Evolutionary conservation across 2,329 filamentous ascomycete genomes (phyloP), one percentile per base, ranked within the genome.

Genomic region (Ceratocystis papillata): DNA sequence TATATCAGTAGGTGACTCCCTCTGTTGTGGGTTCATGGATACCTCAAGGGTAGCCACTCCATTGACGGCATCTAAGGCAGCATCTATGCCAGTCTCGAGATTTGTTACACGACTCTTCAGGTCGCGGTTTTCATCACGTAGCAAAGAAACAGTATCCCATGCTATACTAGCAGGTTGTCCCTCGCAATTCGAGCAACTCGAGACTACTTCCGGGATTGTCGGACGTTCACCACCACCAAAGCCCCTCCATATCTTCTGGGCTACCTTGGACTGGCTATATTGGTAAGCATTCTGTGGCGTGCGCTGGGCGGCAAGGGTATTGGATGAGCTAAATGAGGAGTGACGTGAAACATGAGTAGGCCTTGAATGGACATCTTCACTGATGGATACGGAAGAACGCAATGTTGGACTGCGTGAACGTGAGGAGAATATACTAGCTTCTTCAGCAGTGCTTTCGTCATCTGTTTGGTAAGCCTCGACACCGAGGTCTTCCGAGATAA

Each of bases 131-230:
- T 87, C 85, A 60, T 83, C 81, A 48, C 82, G 77, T 67, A 87
- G 74, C 60, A 86, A 69, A 64, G 79, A 79, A n/a, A 85, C 84
- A 3, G 84, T 85, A 71, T 87, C 80, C 84, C 84, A 87, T 3
- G 84, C 84, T 46, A 83, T 77, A 69, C 81, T 83, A 12, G 81
- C 77, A 64, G 83, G 80, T 70, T 80, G 79, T 12, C 84, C 83
- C 64, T 78, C 74, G 72, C 85, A 87, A 70, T 85, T 86, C 44
- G 73, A 70, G 70, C 84, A 86, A 71, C 72, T 73, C 28, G 68
- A 65, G 8, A 68, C 65, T 5, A 69, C 65, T 20, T 69, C 68
- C 4, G 62, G 3, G 50, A 48, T 33, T 53, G 28, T 65, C 12
- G 25, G 6, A 30, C 25, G n/a, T 8, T 63, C 61, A 8, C 61